Evolutionary conservation across 176 grass and related monocot genomes (phyloP), one percentile per base, ranked within the genome.

Genomic region (Eleusine indica): DNA sequence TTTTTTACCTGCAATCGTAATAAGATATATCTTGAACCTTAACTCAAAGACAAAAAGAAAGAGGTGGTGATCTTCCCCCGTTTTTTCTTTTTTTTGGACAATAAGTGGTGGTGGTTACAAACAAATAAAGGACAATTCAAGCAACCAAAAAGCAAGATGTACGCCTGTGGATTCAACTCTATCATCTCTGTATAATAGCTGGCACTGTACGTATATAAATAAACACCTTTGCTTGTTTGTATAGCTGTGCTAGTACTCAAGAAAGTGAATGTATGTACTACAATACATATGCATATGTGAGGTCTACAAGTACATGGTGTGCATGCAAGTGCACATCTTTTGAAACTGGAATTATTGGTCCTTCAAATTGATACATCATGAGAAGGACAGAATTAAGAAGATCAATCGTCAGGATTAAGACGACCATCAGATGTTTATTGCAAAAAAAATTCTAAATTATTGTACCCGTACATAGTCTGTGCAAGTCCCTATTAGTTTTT

Each of bases 101-200:
- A 18, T 49, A 73, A 79, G 32, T 42, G 29, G 3, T 54, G 46
- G 32, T 49, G 12, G 21, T 63, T 66, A 82, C 29, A 69, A 82
- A 25, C 64, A 70, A 74, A 70, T 47, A 11, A 47, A 38, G 1
- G 19, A 60, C 7, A 69, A 75, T 57, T 47, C 65, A 28, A 68
- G 56, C 70, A 61, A 48, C 19, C n/a, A 82, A 73, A 72, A 83
- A 87, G 73, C 80, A 54, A 87, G 52, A 87, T 56, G 53, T 73
- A 71, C 54, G 84, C 72, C 30, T 70, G 15, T 53, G 35, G 44
- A 88, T 72, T 83, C 52, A 88, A 78, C 54, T 78, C n/a, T 56
- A 61, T 83, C 66, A 30, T 35, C 66, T 35, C 54, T 44, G 52
- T 87, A 68, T 65, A 46, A 2, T 71, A 87, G 86, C 80, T 72